phyloP scores from a whole-genome alignment of 805 yeast genomes.

The Grigorovia transvaalensis region DNA sequence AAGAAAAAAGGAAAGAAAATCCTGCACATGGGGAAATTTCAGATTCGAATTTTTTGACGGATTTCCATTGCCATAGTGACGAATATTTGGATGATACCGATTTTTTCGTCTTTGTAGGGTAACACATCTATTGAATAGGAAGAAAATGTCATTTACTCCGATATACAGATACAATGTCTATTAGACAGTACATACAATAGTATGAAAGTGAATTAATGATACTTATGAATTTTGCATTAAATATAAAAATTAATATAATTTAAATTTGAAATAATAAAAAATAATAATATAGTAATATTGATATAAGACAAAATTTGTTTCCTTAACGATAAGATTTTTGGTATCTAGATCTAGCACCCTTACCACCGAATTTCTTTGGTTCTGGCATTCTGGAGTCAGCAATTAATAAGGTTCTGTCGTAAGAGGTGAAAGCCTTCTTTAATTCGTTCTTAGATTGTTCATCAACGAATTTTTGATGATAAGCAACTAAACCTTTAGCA shows the following conservation, averaged over 20 bases:
- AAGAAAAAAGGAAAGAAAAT: background rate
- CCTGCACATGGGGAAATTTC: background rate
- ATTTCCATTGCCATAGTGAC: background rate
- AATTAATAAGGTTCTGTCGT: conserved; percentile 98
- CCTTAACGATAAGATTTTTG: conserved; percentile 99
- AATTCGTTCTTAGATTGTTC: conserved; percentile 99
- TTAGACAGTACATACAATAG: too few relatives aligned
- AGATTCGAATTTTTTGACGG: background rate
- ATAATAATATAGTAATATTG: background rate
- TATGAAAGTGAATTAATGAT: background rate
- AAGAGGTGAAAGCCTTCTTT: conserved; percentile 93
- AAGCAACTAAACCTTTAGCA: conserved; percentile 99
- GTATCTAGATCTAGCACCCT: conserved; percentile 99
- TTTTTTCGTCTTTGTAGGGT: background rate
- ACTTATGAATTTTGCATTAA: background rate
- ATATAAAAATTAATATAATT: background rate
- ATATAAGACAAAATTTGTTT: conserved; percentile 1
- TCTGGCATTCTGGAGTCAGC: conserved; percentile 99
- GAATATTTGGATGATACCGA: too few relatives aligned
- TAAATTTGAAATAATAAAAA: background rate
- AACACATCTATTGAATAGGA: background rate
- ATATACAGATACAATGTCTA: too few relatives aligned
- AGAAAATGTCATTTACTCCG: background rate
- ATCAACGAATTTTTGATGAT: conserved; percentile 98
- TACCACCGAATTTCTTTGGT: conserved; percentile 99